Evolutionary conservation across 768 basidiomycete species (phyloP), one percentile per base, ranked within the genome.

Genomic region (Boletus edulis): DNA sequence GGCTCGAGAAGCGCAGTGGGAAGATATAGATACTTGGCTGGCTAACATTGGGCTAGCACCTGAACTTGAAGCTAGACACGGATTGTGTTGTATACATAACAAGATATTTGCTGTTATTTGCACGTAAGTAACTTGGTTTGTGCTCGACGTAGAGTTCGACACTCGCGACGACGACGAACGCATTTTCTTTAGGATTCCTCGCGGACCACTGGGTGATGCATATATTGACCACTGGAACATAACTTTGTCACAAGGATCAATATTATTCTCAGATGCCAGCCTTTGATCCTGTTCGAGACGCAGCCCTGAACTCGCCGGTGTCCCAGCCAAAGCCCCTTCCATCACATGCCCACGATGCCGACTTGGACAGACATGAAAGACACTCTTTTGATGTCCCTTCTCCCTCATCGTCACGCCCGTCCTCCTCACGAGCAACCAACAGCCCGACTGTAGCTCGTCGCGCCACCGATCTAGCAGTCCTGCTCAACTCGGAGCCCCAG

Each of bases 271-370:
- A 37, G 42, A 71, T 71, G 69, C 69, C 69, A 49, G 69, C 89
- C 62, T 90, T 91, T 78, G 90, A 91, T 79, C 89, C 90, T 64
- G 89, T 92, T 58, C 82, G 90, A 70, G 90, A 91, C 79, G 90
- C 90, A 58, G 87, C 90, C 65, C 81, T 88, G 63, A 89, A 89
- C 72, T 88, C 87, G 41, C 89, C 89, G 31, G 70, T 83, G 63
- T 76, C 79, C 39, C 76, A 77, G 60, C 67, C 78, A 46, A 73
- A 72, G 63, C 53, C 75, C 58, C 73, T 76, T 50, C 63, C 62
- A 37, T 5, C 31, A 20, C 62, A 68, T 45, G 45, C 57, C 32
- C 55, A 70, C 49, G 66, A 64, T 55, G 56, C 47, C 55, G 72
- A 69, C 55, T 5, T 29, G 47, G 67, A 66, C 41, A 70, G 64